Base-by-base conservation (phyloP, 768 basidiomycete species). In the Tylopilus subfusipes region DNA sequence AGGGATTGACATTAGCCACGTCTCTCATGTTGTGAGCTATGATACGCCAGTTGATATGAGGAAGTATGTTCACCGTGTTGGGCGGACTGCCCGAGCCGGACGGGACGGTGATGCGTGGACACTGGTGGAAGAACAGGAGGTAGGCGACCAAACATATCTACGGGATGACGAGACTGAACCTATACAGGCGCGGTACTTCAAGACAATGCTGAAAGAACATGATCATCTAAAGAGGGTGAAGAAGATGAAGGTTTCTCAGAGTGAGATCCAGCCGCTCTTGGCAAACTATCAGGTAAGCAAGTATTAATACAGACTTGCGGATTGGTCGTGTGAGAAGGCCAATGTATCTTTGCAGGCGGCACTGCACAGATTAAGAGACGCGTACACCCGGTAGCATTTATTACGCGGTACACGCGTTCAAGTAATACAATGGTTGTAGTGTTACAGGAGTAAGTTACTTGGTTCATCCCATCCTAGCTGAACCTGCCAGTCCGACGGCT, bases 1-100 rank as follows among this genome's bases (percentile, higher is more conserved):
- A 53, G 97, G 97, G 12, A 93, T 98, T 55, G 96, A 98, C 65
- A 90, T 99, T 53, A 89, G 85, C 54, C 84, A 92, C 59, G 92
- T 98, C 31, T 82, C 86, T 3, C 90, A 97, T 69, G 96, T 99
- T 29, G 82, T 99, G 44, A 94, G 88, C 64, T 98, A 99, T 69
- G 97, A 99, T 67, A 86, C 84, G 2, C 95, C 97, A 10, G 81
- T 97, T n/a, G 97, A 98, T 68, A 94, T 98, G 83, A 82, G 93
- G 48, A 98, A 98, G 70, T 99, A 99, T 65, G 91, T 99, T 12
- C 97, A 99, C 70, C 87, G 97, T 50, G 96, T 95, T 10, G 97
- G 97, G 21, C 81, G 97, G 42, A 98, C 97, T 6, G 97, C 97
- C 3, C 82, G 97, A 48, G 97, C 97, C 4, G 97, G 97, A 9